A percentile compares a stretch with the other conserved stretches of the same genome.
Conservation (phyloP, 179 eudicot species). For the Heliamphora pulchella region DNA sequence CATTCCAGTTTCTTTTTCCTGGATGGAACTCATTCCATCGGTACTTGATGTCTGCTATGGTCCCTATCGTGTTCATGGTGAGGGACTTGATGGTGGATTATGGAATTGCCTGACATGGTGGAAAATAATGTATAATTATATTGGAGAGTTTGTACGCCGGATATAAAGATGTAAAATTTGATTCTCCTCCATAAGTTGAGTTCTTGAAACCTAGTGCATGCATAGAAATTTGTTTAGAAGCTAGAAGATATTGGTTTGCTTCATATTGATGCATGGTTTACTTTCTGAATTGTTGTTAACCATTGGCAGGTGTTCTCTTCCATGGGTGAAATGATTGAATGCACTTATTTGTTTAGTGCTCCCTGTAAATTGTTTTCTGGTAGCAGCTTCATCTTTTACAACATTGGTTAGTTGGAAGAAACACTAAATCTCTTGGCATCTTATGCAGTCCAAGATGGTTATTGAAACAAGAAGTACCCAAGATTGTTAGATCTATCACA, state of each 20-base stretch:
- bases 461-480: conserved; percentile 92
- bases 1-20: not conserved
- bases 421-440: not conserved
- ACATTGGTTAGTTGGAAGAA: not conserved
- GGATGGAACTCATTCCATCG: not conserved
- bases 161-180: not conserved
- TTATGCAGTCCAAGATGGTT: conserved; percentile 84
- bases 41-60: not conserved
- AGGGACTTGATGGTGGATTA: not conserved
- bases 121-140: not conserved
- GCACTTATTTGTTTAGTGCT: not conserved
- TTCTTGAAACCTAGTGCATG: not conserved
- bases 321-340: not conserved
- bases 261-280: not conserved
- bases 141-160: not conserved
- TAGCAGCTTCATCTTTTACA: conserved; percentile 3
- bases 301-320: not conserved
- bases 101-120: not conserved
- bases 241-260: not conserved
- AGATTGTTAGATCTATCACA: conserved; percentile 78
- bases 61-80: not conserved
- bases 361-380: not conserved
- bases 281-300: not conserved
- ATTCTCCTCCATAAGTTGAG: not conserved
- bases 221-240: not conserved